These are phyloP conservation scores for Claviceps quebecensis DNA, from an alignment of 2,329 filamentous ascomycete genomes.

Conservation along the genomic window DNA sequence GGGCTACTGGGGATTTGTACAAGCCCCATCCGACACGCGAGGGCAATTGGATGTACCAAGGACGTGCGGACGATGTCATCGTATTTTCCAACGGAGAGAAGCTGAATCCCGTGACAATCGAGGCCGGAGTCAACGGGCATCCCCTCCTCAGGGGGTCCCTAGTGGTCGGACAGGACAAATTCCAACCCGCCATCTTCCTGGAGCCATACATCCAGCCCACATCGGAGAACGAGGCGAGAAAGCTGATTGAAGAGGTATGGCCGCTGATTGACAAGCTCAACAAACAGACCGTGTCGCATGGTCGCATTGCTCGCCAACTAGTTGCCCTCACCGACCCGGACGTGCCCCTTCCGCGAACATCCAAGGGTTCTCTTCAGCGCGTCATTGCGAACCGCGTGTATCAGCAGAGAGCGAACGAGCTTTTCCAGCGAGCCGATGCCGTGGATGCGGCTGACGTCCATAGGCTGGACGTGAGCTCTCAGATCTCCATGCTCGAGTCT, in stretches of 20 bases:
- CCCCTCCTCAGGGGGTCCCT: constrained; percentile 17
- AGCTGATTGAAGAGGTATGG: constrained; percentile 30
- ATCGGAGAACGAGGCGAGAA: constrained; percentile 9
- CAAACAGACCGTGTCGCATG: constrained; percentile 29
- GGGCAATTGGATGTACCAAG: constrained; percentile 21
- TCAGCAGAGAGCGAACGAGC: constrained; percentile 25
- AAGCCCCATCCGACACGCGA: constrained; percentile 19
- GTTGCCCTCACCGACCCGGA: constrained; percentile 23
- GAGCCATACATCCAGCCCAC: constrained; percentile 24
- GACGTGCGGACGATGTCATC: constrained; percentile 26
- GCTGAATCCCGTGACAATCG: constrained; percentile 25
- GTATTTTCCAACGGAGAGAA: constrained; percentile 28
- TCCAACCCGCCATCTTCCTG: constrained; percentile 33
- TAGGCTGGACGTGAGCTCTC: constrained; percentile 10
- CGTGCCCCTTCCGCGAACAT: constrained; percentile 29
- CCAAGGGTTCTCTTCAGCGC: constrained; percentile 34
- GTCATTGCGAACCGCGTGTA: constrained; percentile 25
- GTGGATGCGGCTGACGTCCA: background rate
- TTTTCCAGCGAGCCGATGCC: constrained; percentile 21
- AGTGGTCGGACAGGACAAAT: constrained; percentile 28
- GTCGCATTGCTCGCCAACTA: constrained; percentile 27
- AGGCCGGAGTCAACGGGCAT: constrained; percentile 17
- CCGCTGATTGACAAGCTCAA: constrained; percentile 28
- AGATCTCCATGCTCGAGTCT: constrained; percentile 12
- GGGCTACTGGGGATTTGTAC: constrained; percentile 24